phyloP scores from a whole-genome alignment of 2,329 filamentous ascomycete genomes.

The Hymenoscyphus fraxineus region DNA sequence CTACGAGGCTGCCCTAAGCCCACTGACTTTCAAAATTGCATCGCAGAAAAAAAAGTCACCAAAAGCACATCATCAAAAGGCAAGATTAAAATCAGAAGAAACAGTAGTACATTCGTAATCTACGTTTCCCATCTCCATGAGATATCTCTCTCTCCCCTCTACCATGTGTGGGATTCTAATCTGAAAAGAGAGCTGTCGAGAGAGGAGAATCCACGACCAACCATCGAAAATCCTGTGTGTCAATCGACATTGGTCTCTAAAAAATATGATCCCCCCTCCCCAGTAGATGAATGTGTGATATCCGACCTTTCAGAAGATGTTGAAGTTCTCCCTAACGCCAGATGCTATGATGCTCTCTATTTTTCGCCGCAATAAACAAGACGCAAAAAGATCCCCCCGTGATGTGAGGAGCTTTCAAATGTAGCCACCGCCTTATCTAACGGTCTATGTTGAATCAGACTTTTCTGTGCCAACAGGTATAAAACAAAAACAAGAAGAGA shows the following conservation, averaged over 20 bases:
- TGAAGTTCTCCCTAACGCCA: constrained; percentile 38
- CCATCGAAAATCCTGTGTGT: no score
- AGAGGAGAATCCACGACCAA: no score
- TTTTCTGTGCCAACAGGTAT: constrained; percentile 26
- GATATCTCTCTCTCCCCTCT: neutral
- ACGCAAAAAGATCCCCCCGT: constrained; percentile 13
- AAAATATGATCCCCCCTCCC: neutral
- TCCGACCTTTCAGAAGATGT: constrained; percentile 34
- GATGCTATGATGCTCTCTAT: constrained; percentile 28
- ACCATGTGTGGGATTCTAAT: neutral
- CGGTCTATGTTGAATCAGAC: constrained; percentile 39
- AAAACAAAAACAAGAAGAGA: constrained; percentile 17
- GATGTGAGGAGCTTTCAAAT: neutral
- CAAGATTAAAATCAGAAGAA: neutral
- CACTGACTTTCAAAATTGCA: neutral
- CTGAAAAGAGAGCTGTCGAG: neutral
- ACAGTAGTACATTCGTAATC: neutral
- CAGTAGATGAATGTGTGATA: neutral
- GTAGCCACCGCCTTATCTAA: constrained; percentile 29
- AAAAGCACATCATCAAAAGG: neutral
- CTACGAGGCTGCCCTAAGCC: no score
- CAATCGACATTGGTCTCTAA: neutral
- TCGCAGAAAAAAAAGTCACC: neutral
- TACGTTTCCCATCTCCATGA: neutral
- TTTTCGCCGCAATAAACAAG: constrained; percentile 17